Evolutionary conservation across 2,329 filamentous ascomycete genomes (phyloP), one percentile per base, ranked within the genome.

Genomic region (Alternaria atra): DNA sequence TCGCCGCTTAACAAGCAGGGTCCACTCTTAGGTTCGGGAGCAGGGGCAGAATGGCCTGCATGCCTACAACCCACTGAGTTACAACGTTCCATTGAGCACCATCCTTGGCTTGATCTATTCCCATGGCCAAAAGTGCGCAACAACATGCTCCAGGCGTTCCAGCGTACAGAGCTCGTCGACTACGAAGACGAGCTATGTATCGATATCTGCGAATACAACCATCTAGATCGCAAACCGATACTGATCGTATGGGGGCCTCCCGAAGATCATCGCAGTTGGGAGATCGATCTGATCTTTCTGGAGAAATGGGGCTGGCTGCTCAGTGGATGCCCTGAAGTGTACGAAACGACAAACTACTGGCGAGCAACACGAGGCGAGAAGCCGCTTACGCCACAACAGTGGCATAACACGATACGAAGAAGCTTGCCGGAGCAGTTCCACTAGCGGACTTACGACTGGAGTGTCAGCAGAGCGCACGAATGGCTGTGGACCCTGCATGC

Each of bases 231-330:
- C 2, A 47, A 58, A 9, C 51, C 64, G 4, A 57, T 53, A 29
- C 42, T 86, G 1, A 73, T 85, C 12, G 81, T 85, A 1, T 86
- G 84, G 84, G 82, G 83, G 0, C 80, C 84, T 6, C 75, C 84
- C 0, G 82, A 79, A 73, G 77, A 85, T 35, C 56, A 75, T 2
- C 60, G 62, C 0, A 80, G 77, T 9, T 86, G 84, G 85, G 84
- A 86, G 63, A 74, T 82, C 1, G 84, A 78, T 0, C 75, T 78
- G 8, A 57, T 60, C 0, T 85, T 87, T 63, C 63, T 82, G 2
- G 72, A 71, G 40, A 85, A 84, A 63, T 86, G 83, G 82, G 74
- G 66, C 1, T 77, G 76, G 72, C 52, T 83, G 9, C 42, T 83
- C 0, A 63, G 63, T 1, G 80, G 77, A 0, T 83, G 80, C 52